Percentiles rank a stretch among this genome's conserved stretches.
Conservation (phyloP, 1,284 basidiomycete genomes). For the Tilletia caries region DNA sequence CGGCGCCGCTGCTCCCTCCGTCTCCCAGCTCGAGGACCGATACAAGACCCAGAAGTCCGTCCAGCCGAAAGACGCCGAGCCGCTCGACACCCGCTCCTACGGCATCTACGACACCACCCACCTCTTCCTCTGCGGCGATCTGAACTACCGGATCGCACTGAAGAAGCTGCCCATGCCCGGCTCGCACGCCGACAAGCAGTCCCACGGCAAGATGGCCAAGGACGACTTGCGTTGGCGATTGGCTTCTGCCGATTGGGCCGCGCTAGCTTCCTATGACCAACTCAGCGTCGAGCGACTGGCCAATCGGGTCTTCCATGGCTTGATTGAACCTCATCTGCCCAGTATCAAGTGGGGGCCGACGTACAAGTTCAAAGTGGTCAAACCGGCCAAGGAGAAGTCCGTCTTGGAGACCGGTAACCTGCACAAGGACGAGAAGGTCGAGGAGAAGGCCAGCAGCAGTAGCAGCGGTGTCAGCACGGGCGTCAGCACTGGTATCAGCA, state of each 20-base stretch:
- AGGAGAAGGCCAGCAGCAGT: not conserved
- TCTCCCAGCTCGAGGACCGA: constrained; percentile 49
- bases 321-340: constrained; percentile 37
- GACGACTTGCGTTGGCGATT: constrained; percentile 24
- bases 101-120: constrained; percentile 52
- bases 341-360: constrained; percentile 40
- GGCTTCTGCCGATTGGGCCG: constrained; percentile 33
- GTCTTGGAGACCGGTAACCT: constrained; percentile 10
- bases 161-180: constrained; percentile 24
- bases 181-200: constrained; percentile 2
- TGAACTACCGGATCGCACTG: constrained; percentile 52
- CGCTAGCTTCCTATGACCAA: constrained; percentile 45
- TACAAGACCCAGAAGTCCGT: constrained; percentile 59
- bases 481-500: constrained; percentile 67
- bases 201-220: constrained; percentile 14
- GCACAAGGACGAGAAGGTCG: constrained; percentile 6
- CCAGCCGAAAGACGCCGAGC: constrained; percentile 27
- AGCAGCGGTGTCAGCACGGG: constrained; percentile 62
- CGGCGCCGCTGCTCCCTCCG: constrained; percentile 15
- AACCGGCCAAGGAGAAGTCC: constrained; percentile 23
- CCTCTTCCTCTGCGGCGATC: constrained; percentile 53
- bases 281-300: constrained; percentile 31
- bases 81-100: constrained; percentile 40
- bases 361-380: constrained; percentile 48
- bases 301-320: constrained; percentile 40